Evolutionary conservation across 2,329 filamentous ascomycete genomes (phyloP).

Genomic region (Pseudocercospora crystallina): DNA sequence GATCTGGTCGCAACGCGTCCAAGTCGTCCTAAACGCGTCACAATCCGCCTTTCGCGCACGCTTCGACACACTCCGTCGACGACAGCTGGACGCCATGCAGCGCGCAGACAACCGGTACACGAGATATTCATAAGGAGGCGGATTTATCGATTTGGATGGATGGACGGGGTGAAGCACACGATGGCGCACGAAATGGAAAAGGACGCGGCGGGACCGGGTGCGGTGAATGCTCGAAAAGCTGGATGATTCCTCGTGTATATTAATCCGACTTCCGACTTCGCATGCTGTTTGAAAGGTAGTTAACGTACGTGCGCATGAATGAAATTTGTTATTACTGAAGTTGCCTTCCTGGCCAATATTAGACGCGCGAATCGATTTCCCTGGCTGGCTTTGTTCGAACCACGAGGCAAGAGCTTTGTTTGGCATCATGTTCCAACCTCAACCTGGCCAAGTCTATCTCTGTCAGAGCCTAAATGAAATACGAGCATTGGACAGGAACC

Average conservation of each 20-base stretch:
- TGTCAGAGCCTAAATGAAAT: too few relatives aligned
- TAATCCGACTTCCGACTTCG: neutral
- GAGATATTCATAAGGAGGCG: conserved; percentile 2
- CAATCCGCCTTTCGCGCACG: neutral
- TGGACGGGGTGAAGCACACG: neutral
- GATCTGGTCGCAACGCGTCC: conserved; percentile 43
- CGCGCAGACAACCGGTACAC: conserved; percentile 1
- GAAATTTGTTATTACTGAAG: too few relatives aligned
- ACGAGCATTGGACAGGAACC: too few relatives aligned
- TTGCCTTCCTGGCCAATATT: too few relatives aligned
- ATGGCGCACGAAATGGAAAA: neutral
- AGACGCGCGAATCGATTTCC: too few relatives aligned
- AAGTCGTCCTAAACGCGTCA: conserved; percentile 16
- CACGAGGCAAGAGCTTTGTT: too few relatives aligned
- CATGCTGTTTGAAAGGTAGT: too few relatives aligned
- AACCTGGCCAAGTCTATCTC: too few relatives aligned
- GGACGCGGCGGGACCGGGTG: neutral
- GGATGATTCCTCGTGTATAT: conserved; percentile 4
- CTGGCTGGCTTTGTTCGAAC: too few relatives aligned
- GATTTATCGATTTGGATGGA: neutral
- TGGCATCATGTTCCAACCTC: too few relatives aligned
- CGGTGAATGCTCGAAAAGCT: conserved; percentile 9
- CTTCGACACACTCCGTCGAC: neutral
- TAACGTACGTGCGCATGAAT: too few relatives aligned
- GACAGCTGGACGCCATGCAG: neutral